phyloP scores from a whole-genome alignment of 2,329 filamentous ascomycete species.

The Fonsecaea nubica region DNA sequence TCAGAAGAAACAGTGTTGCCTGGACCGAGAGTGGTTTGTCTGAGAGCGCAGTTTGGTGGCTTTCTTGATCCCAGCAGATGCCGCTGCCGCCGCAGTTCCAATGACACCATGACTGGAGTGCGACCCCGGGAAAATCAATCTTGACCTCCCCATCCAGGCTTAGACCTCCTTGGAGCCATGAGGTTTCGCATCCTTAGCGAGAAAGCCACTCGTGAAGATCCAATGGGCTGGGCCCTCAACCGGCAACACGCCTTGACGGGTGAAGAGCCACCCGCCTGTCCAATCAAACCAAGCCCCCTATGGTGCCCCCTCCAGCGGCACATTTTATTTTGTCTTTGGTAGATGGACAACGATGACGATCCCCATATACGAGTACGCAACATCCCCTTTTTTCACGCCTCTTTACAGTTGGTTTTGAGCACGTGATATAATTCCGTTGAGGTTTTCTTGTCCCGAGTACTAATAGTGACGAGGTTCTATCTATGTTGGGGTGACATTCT shows the following conservation, averaged over 20 bases:
- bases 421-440: too few relatives aligned
- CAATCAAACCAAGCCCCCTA: neutral
- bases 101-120: neutral
- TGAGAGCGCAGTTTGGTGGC: constrained; percentile 5
- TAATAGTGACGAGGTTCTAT: too few relatives aligned
- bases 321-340: neutral
- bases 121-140: constrained; percentile 2
- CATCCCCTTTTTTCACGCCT: too few relatives aligned
- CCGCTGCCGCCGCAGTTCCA: constrained; percentile 2
- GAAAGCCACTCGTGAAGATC: neutral
- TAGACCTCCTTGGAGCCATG: neutral
- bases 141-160: neutral
- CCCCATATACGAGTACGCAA: too few relatives aligned
- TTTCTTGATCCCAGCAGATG: constrained; percentile 13
- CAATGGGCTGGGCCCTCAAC: neutral
- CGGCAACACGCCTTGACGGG: neutral
- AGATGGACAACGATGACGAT: neutral
- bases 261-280: neutral
- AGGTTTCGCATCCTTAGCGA: constrained; percentile 3
- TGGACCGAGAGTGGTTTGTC: constrained; percentile 10
- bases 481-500: too few relatives aligned
- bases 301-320: neutral
- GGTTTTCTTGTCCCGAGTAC: too few relatives aligned
- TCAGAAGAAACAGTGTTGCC: constrained; percentile 18
- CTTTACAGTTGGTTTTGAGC: too few relatives aligned